phyloP scores from a whole-genome alignment of 345 rosid species.

The Leavenworthia alabamica region DNA sequence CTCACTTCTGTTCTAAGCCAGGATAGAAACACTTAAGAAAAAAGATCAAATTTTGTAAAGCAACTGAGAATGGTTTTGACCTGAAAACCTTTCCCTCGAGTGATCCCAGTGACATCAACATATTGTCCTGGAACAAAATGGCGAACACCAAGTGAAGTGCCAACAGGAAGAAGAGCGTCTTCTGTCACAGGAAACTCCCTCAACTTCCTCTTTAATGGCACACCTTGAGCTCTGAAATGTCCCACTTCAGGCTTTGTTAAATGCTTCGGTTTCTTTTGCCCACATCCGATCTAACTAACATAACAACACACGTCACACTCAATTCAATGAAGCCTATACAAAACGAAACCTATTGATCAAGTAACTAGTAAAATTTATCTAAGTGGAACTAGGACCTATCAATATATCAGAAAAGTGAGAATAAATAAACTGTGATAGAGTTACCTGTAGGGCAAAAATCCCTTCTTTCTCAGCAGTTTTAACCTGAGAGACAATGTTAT shows the following conservation, averaged over 20 bases:
- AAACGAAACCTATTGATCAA: too few relatives aligned
- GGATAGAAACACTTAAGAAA: not conserved
- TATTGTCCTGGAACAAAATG: constrained; percentile 93
- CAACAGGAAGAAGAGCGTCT: constrained; percentile 83
- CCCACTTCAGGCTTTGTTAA: constrained; percentile 89
- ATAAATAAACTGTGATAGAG: constrained; percentile 1
- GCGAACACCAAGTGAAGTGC: constrained; percentile 62
- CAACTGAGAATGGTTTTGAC: constrained; percentile 31
- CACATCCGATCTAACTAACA: constrained; percentile 80
- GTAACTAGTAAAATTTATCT: too few relatives aligned
- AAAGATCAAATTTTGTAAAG: not conserved
- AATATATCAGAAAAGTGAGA: not conserved
- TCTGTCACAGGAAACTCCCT: constrained; percentile 90
- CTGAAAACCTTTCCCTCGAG: constrained; percentile 95
- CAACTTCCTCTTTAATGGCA: constrained; percentile 85
- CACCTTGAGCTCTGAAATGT: constrained; percentile 95
- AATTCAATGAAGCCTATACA: not conserved
- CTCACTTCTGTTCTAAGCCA: not conserved
- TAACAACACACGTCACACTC: constrained; percentile 28
- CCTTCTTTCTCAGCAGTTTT: constrained; percentile 92
- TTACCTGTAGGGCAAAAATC: constrained; percentile 72
- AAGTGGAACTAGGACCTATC: not conserved
- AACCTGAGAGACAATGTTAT: constrained; percentile 88
- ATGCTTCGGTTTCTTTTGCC: constrained; percentile 91
- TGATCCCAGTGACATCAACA: constrained; percentile 81